Evolutionary conservation across 108 stramenopile species (phyloP).

Genomic region (Fragilariopsis cylindrus): DNA sequence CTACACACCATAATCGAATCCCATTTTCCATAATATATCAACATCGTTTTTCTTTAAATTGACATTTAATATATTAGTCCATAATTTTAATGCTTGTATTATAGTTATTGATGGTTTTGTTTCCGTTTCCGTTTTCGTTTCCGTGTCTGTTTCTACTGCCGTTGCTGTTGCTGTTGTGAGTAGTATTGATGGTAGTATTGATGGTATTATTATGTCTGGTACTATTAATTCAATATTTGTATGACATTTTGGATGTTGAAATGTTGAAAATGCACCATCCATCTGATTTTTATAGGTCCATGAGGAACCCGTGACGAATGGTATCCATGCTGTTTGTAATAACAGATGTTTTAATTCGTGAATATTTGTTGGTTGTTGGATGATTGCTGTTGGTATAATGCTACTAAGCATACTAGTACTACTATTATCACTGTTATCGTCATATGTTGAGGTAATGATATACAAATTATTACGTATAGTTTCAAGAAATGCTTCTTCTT

Average conservation of each 20-base stretch:
- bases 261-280: constrained; percentile 31
- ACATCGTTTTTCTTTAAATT: constrained; percentile 16
- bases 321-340: constrained; percentile 49
- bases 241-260: constrained; percentile 30
- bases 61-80: constrained; percentile 29
- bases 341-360: constrained; percentile 25
- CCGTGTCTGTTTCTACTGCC: background rate
- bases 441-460: background rate
- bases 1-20: constrained; percentile 23
- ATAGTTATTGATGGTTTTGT: background rate
- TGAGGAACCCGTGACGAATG: constrained; percentile 19
- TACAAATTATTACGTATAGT: background rate
- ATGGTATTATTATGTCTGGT: background rate
- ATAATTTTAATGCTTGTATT: background rate
- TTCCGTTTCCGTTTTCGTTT: background rate
- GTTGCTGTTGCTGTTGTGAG: background rate
- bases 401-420: background rate
- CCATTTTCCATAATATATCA: constrained; percentile 5
- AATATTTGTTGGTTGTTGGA: constrained; percentile 13
- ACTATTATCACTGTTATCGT: background rate
- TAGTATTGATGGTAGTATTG: background rate
- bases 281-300: constrained; percentile 30
- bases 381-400: background rate
- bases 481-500: background rate
- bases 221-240: constrained; percentile 5